Evolutionary conservation across 2,329 filamentous ascomycete species (phyloP).

Genomic region (Chrysosporium queenslandicum): DNA sequence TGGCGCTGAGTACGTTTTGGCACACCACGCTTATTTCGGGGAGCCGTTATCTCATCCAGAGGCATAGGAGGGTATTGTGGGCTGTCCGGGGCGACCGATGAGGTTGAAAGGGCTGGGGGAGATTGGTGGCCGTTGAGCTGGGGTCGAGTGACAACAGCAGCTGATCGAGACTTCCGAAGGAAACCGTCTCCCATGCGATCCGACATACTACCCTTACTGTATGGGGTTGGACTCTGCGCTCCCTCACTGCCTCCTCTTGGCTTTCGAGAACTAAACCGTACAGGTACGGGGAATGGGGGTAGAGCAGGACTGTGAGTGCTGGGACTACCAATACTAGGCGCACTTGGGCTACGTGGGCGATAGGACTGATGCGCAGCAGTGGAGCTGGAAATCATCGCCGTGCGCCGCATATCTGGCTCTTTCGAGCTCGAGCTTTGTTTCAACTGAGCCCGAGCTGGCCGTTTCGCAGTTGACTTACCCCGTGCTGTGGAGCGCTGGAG

Average conservation of each 20-base stretch:
- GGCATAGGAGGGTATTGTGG: slow-evolving; percentile 56
- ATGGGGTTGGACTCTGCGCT: slow-evolving; percentile 62
- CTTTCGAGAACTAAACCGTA: slow-evolving; percentile 74
- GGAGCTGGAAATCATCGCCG: slow-evolving; percentile 70
- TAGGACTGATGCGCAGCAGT: slow-evolving; percentile 54
- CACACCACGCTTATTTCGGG: slow-evolving; percentile 27
- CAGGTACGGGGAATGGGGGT: slow-evolving; percentile 88
- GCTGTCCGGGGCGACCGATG: slow-evolving; percentile 58
- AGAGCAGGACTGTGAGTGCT: slow-evolving; percentile 24
- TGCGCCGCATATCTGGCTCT: slow-evolving; percentile 59
- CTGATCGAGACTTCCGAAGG: slow-evolving; percentile 77
- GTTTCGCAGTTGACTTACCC: slow-evolving; percentile 16
- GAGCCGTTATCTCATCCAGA: slow-evolving; percentile 56
- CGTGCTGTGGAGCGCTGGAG: slow-evolving; percentile 14
- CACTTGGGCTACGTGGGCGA: slow-evolving; percentile 45
- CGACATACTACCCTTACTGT: slow-evolving; percentile 45
- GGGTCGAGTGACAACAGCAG: slow-evolving; percentile 55
- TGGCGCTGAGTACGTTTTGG: slow-evolving; percentile 22
- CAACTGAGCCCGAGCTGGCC: slow-evolving; percentile 32
- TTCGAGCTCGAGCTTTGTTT: slow-evolving; percentile 36
- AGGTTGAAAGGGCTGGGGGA: slow-evolving; percentile 50
- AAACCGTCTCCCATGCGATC: slow-evolving; percentile 47
- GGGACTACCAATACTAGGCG: slow-evolving; percentile 35
- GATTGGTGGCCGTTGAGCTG: slow-evolving; percentile 41
- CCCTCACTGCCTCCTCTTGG: slow-evolving; percentile 64